Percentiles rank a stretch among this genome's conserved stretches.
phyloP scores from a whole-genome alignment of 305 asterid genomes.

The Petunia hybrid region DNA sequence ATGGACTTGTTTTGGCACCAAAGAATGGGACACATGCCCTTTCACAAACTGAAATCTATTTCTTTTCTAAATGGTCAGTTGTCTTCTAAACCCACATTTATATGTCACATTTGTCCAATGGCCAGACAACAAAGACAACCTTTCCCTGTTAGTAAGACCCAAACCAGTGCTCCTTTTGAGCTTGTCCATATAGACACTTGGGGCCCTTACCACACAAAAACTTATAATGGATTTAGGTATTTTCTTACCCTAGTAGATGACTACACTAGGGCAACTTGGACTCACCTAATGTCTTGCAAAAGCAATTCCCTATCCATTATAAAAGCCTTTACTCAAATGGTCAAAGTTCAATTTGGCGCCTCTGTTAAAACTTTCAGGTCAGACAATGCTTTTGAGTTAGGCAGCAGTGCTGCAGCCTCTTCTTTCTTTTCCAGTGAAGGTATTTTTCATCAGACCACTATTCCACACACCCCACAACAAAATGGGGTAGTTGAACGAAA shows the following conservation, averaged over 20 bases:
- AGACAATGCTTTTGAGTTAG: neutral
- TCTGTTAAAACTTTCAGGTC: neutral
- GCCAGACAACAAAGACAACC: neutral
- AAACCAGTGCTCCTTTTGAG: neutral
- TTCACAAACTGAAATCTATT: neutral
- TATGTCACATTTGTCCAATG: neutral
- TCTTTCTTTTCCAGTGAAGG: neutral
- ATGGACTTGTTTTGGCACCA: neutral
- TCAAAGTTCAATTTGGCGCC: neutral
- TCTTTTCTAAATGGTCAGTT: neutral
- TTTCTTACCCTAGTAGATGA: neutral
- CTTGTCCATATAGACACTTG: neutral
- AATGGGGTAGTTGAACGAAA: neutral
- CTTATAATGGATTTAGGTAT: neutral
- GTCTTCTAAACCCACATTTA: neutral
- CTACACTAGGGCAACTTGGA: neutral
- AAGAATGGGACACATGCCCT: neutral
- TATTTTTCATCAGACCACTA: neutral
- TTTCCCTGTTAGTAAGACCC: neutral
- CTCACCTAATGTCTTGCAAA: neutral
- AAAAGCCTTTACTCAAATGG: neutral
- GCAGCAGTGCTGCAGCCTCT: neutral
- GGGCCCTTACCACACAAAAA: neutral
- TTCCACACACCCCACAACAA: neutral
- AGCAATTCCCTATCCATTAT: neutral